Evolutionary conservation across 352 stramenopile species (phyloP).

Genomic region (Elongisporangium prolatum): DNA sequence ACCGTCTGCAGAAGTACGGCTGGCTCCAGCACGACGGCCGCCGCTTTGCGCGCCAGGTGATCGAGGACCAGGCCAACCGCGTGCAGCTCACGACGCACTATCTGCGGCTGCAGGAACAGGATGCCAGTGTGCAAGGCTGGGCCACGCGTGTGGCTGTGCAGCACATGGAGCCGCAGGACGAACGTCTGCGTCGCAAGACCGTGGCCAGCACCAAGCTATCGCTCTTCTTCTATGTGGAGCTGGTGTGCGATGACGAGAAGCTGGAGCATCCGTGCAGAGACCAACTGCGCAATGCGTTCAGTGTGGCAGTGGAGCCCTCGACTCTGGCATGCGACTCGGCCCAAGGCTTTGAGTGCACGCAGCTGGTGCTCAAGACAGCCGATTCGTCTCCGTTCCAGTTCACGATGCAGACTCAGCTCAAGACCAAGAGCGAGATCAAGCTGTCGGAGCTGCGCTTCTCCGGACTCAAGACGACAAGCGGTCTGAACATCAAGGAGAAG

Average conservation of each 20-base stretch:
- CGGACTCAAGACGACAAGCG: conserved; percentile 50
- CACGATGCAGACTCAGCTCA: conserved; percentile 44
- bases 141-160: conserved; percentile 32
- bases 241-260: conserved; percentile 67
- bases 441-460: conserved; percentile 45
- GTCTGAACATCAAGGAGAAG: conserved; percentile 72
- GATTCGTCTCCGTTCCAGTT: conserved; percentile 37
- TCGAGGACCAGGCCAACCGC: conserved; percentile 78
- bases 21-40: conserved; percentile 74
- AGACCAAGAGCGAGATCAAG: conserved; percentile 24
- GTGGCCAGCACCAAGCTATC: conserved; percentile 55
- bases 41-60: conserved; percentile 45
- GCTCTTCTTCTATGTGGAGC: conserved; percentile 78
- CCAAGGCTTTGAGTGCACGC: conserved; percentile 21
- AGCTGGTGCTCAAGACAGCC: conserved; percentile 32
- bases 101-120: conserved; percentile 19
- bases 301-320: conserved; percentile 36
- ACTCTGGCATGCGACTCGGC: conserved; percentile 9
- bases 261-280: conserved; percentile 43
- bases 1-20: conserved; percentile 75
- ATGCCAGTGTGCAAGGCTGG: conserved; percentile 32
- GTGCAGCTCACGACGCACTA: conserved; percentile 61
- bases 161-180: conserved; percentile 40
- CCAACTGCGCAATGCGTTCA: conserved; percentile 41
- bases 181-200: conserved; percentile 25